Percentiles rank a stretch among this genome's conserved stretches.
These are phyloP conservation scores for Colletotrichum limetticola DNA, from an alignment of 2,329 filamentous ascomycete species.

Conservation along the genomic window DNA sequence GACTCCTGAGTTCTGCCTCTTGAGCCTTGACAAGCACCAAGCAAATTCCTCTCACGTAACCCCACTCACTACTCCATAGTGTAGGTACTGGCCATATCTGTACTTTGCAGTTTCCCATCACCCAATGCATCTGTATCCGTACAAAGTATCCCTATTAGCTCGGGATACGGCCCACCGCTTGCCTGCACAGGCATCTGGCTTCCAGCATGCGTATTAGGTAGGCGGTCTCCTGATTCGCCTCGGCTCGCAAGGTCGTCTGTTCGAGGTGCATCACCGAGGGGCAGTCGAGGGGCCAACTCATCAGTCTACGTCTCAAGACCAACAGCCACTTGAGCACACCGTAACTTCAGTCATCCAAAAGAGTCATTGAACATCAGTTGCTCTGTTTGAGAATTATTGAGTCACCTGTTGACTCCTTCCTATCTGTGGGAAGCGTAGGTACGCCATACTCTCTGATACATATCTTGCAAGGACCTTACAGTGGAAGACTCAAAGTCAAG, in stretches of 20 bases:
- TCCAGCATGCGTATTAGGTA: conserved; percentile 4
- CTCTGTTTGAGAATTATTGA: neutral
- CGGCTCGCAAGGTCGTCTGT: neutral
- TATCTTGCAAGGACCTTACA: too few relatives aligned
- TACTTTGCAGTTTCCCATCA: neutral
- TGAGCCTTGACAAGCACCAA: neutral
- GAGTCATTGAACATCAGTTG: neutral
- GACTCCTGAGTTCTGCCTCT: neutral
- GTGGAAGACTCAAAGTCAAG: neutral
- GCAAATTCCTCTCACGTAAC: neutral
- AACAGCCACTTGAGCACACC: neutral
- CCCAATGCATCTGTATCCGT: neutral
- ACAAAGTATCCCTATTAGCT: neutral
- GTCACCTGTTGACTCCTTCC: neutral
- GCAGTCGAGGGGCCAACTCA: conserved; percentile 18
- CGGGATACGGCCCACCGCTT: neutral
- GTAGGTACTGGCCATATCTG: conserved; percentile 3
- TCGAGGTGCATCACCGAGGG: conserved; percentile 11
- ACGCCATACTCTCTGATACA: too few relatives aligned
- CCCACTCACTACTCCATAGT: neutral
- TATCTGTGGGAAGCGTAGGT: too few relatives aligned
- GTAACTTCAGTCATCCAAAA: conserved; percentile 8
- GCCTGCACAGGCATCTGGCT: neutral
- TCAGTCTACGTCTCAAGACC: neutral
- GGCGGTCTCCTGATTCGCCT: conserved; percentile 26